Conservation (phyloP, 1,284 basidiomycete species). For the Fomes fomentarius region DNA sequence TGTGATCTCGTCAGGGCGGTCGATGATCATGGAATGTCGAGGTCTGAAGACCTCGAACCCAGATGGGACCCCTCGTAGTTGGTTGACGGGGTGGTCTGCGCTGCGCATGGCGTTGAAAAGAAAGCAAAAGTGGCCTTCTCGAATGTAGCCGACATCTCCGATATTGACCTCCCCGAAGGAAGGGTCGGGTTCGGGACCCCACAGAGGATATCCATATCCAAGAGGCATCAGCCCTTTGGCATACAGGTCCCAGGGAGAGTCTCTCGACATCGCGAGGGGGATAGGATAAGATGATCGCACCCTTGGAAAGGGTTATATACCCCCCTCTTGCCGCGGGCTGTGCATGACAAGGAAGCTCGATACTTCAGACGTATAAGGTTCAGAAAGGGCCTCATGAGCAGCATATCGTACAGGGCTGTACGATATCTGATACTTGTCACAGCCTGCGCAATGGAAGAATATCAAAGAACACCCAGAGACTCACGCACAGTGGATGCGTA, state of each 20-base stretch:
- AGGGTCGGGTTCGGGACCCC: conserved; percentile 18
- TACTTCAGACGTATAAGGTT: no score
- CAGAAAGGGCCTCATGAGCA: no score
- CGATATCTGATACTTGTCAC: no score
- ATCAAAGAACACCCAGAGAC: no score
- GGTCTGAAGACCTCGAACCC: background rate
- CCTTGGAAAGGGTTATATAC: no score
- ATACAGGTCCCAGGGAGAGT: conserved; percentile 18
- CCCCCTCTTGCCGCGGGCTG: no score
- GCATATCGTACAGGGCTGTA: no score
- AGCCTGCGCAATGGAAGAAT: no score
- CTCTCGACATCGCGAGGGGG: no score
- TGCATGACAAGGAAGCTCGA: no score
- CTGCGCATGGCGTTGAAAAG: conserved; percentile 30
- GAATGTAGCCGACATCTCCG: conserved; percentile 33
- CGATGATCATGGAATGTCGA: background rate
- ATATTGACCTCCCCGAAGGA: conserved; percentile 19
- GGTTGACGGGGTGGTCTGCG: background rate
- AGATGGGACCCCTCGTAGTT: background rate
- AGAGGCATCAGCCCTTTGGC: conserved; percentile 13
- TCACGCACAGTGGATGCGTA: no score
- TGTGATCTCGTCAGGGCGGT: conserved; percentile 1
- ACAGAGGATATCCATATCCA: conserved; percentile 23
- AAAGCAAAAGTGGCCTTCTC: conserved; percentile 29
- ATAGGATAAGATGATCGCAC: no score